Percentiles rank a stretch among this genome's conserved stretches.
These are phyloP conservation scores for Ochetophila trinervis DNA, from an alignment of 306 rosid species.

Conservation along the genomic window DNA sequence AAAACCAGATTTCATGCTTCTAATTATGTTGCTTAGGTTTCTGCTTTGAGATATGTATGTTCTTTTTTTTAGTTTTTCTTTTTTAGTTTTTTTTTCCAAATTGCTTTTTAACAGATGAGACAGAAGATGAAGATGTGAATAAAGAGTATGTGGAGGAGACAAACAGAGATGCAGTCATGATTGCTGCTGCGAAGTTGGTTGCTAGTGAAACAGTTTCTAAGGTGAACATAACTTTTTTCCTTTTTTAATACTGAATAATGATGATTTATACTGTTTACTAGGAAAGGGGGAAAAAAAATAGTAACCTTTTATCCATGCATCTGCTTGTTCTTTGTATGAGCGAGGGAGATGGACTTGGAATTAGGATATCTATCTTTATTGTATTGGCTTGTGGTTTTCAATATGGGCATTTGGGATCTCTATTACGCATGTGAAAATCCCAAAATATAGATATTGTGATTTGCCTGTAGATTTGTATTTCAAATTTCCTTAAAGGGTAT, in stretches of 20 bases:
- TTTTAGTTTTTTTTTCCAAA: slow-evolving; percentile 16
- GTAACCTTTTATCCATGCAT: no score
- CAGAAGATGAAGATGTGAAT: slow-evolving; percentile 73
- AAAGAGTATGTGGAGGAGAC: slow-evolving; percentile 77
- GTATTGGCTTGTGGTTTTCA: not conserved
- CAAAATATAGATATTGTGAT: not conserved
- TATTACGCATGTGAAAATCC: not conserved
- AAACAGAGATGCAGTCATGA: slow-evolving; percentile 68
- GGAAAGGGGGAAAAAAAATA: not conserved
- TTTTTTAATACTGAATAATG: not conserved
- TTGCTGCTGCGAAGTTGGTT: slow-evolving; percentile 74
- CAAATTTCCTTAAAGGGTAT: not conserved
- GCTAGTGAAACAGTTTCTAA: slow-evolving; percentile 56
- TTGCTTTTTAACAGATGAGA: slow-evolving; percentile 53
- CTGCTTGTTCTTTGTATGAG: no score
- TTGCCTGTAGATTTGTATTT: not conserved
- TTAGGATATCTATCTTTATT: not conserved
- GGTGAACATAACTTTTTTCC: slow-evolving; percentile 40
- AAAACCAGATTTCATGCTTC: not conserved
- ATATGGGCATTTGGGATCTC: not conserved
- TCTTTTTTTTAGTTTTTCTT: slow-evolving; percentile 9
- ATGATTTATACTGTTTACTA: not conserved
- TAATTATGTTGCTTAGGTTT: slow-evolving; percentile 1
- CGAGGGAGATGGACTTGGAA: not conserved
- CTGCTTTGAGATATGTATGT: slow-evolving; percentile 6